Evolutionary conservation across 1,139 yeast genomes (phyloP), one percentile per base, ranked within the genome.

Genomic region (Saccharomyces uvarum): DNA sequence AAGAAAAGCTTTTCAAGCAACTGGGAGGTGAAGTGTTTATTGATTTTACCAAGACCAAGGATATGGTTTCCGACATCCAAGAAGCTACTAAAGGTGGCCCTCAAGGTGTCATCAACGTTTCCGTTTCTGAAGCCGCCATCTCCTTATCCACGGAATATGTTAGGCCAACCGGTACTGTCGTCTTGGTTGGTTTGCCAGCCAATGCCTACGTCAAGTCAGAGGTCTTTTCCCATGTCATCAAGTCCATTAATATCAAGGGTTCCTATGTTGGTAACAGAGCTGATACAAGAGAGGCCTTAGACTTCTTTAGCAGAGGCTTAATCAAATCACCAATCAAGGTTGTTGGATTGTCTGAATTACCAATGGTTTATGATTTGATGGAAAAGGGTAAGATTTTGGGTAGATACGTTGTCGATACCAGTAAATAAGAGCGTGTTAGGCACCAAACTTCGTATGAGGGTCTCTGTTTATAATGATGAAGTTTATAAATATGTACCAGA

Each of bases 261-360:
- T 84, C 90, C 51, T 84, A 84, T 66, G 90, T 85, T 56, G 91
- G 91, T 68, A 84, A 84, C 80, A 81, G 91, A 76, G 87, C 86
- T 59, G 90, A 85, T 70, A 78, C 88, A 48, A 78, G 86, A 62
- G 90, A 84, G 73, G 90, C 91, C 54, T 71, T 85, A 62, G 89
- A 84, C 64, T 84, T 84, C 78, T 85, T 83, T 71, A 54, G 78
- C 56, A 79, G 89, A 75, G 90, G 90, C 56, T 74, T 82, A 65
- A 81, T 84, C 63, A 77, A 79, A 66, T 81, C 88, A 58, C 87
- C 89, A 63, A 83, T 84, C 72, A 81, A 83, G 75, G 68, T 85
- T 66, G 86, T 83, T 57, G 88, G 88, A 41, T 76, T 85, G 65
- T 79, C 86, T 51, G 83, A 82, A 64, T 75, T 84, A 63, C 82